Percentiles rank a stretch among this genome's conserved stretches.
Evolutionary conservation across 495 filamentous ascomycete species (phyloP).

Genomic region (Neurospora terricola): DNA sequence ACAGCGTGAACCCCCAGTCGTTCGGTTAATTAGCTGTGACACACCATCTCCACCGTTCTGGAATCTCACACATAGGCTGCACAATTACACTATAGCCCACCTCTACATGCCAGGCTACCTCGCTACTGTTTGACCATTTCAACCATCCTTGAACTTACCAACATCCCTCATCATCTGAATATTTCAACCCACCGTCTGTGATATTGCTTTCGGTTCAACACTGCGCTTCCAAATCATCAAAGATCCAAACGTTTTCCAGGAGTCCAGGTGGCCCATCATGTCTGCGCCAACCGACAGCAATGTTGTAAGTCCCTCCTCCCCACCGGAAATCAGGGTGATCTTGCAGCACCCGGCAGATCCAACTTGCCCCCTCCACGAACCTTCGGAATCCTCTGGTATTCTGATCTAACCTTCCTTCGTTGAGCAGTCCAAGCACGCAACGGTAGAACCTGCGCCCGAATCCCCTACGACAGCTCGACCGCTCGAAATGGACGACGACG

Average conservation of each 20-base stretch:
- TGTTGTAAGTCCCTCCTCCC: constrained; percentile 22
- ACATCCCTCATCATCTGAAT: neutral
- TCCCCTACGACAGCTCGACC: constrained; percentile 77
- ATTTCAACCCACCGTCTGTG: neutral
- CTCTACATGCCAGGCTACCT: neutral
- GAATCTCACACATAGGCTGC: neutral
- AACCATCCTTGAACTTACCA: neutral
- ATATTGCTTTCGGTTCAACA: neutral
- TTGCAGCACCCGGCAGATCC: neutral
- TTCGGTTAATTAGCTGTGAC: neutral
- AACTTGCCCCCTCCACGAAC: neutral
- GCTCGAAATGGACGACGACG: constrained; percentile 81
- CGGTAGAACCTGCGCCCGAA: constrained; percentile 41
- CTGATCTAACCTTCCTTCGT: neutral
- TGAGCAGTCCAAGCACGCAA: constrained; percentile 25
- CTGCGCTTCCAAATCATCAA: neutral
- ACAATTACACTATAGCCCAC: neutral
- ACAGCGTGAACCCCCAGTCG: neutral
- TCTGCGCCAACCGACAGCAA: constrained; percentile 27
- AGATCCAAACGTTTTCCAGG: neutral
- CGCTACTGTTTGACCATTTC: neutral
- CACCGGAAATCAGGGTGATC: neutral
- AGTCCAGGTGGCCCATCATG: constrained; percentile 18
- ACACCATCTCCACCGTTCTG: neutral
- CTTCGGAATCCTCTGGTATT: constrained; percentile 6